Evolutionary conservation across 2,329 filamentous ascomycete species (phyloP), one percentile per base, ranked within the genome.

Genomic region (Claviceps arundinis): DNA sequence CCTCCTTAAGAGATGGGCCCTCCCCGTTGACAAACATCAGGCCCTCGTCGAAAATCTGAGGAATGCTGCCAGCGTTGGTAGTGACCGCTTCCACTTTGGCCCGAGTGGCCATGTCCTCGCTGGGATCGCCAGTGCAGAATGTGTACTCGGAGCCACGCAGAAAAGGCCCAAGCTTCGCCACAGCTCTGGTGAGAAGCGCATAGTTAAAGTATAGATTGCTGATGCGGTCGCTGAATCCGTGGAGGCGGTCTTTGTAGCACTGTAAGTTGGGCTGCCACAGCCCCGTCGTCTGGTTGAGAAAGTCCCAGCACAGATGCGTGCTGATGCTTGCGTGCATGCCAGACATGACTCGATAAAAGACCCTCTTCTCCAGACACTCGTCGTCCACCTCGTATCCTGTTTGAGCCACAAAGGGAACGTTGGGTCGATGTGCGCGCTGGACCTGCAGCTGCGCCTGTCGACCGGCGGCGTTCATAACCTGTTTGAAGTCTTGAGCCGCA

Each of bases 191-290:
- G 42, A 98, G 77, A n/a, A 98, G 78, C 0, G 93, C 93, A 64
- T 95, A 98, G 78, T 98, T 97, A 74, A 98, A 98, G 73, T 98
- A 98, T 48, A 98, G 77, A 68, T 98, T 98, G 59, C 90, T 93
- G 63, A 98, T 87, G 55, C 91, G 86, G 59, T 98, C 93, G 0
- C 91, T 89, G 65, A 87, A 81, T 22, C 77, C 74, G 67, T 95
- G 87, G 16, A 98, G 78, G n/a, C 93, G 82, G 37, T 82, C 73
- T 64, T 87, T 82, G 75, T 95, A 98, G 74, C 93, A 98, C 56
- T 82, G 74, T 51, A 95, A 68, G 62, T 98, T 98, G 24, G 89
- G 90, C 48, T 84, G 81, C 93, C 93, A 98, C 68, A 89, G 72
- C 54, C 93, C 93, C 0, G 91, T 96, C 1, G 86, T 89, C 70